phyloP scores from a whole-genome alignment of 192 early-diverging fungal genomes.

The Rhizophagus clarus region DNA sequence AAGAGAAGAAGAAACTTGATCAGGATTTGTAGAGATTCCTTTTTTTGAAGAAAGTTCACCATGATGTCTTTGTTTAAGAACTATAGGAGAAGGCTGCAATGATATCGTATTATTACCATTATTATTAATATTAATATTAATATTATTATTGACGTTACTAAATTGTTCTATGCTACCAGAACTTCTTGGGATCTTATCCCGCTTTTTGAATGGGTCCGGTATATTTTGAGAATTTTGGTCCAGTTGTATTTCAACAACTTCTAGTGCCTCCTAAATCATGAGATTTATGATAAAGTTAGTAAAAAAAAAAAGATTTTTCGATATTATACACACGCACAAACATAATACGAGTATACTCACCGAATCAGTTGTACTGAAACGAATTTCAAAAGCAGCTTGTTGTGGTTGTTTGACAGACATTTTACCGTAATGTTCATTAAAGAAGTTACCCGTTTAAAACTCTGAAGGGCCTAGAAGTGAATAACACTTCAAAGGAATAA shows the following conservation, averaged over 20 bases:
- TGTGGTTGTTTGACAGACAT: background rate
- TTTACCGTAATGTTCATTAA: background rate
- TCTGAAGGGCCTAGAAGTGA: background rate
- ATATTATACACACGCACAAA: too few relatives aligned
- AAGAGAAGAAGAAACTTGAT: background rate
- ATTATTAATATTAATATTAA: background rate
- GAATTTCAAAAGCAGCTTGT: constrained; percentile 28
- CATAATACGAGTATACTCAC: background rate
- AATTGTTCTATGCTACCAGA: constrained; percentile 7
- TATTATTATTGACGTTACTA: background rate
- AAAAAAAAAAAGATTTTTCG: background rate
- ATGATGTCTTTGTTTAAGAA: too few relatives aligned
- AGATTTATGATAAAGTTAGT: background rate
- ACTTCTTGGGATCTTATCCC: constrained; percentile 31
- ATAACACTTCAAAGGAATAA: background rate
- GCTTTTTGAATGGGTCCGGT: constrained; percentile 28
- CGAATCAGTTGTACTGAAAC: constrained; percentile 20
- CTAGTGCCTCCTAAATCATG: background rate
- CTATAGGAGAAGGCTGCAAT: too few relatives aligned
- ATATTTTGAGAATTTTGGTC: background rate
- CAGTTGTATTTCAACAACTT: constrained; percentile 5
- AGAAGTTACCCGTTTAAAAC: background rate
- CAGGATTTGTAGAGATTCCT: background rate
- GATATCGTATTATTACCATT: background rate
- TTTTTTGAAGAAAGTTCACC: background rate